Conservation (phyloP, 495 filamentous ascomycete species). For the Penicillium psychrofluorescens region DNA sequence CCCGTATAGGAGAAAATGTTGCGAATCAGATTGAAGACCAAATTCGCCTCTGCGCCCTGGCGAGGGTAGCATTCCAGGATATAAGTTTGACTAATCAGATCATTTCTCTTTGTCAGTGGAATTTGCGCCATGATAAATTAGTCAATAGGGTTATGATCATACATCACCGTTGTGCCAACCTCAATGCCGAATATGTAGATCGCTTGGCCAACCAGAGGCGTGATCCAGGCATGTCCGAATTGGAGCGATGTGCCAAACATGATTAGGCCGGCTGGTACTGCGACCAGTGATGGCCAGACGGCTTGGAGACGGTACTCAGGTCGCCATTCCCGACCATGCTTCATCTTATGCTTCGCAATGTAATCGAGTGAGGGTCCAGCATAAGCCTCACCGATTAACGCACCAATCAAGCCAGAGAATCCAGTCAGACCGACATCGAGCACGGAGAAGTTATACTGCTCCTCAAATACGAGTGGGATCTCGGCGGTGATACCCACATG, state of each 20-base stretch:
- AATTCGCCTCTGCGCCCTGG: conserved; percentile 1
- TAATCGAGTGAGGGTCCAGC: neutral
- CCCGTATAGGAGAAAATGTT: neutral
- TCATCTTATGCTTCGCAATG: neutral
- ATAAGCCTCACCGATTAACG: conserved; percentile 1
- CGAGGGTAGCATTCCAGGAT: conserved; percentile 2
- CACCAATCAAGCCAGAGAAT: neutral
- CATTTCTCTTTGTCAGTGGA: no score
- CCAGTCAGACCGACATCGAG: neutral
- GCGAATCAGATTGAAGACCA: conserved; percentile 1
- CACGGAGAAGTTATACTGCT: conserved; percentile 1
- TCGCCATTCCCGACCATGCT: neutral
- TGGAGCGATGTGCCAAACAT: conserved; percentile 1
- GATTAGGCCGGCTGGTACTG: neutral
- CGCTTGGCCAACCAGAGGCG: neutral
- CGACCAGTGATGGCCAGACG: neutral
- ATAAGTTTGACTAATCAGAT: neutral
- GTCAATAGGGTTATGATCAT: neutral
- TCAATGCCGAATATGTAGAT: conserved; percentile 1
- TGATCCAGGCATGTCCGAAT: conserved; percentile 1
- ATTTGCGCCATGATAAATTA: no score
- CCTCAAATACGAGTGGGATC: conserved; percentile 2
- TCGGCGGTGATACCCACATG: conserved; percentile 1
- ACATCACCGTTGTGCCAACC: conserved; percentile 1
- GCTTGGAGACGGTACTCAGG: conserved; percentile 1